Base-by-base conservation (phyloP, 768 basidiomycete species). In the Lyophyllum atratum region DNA sequence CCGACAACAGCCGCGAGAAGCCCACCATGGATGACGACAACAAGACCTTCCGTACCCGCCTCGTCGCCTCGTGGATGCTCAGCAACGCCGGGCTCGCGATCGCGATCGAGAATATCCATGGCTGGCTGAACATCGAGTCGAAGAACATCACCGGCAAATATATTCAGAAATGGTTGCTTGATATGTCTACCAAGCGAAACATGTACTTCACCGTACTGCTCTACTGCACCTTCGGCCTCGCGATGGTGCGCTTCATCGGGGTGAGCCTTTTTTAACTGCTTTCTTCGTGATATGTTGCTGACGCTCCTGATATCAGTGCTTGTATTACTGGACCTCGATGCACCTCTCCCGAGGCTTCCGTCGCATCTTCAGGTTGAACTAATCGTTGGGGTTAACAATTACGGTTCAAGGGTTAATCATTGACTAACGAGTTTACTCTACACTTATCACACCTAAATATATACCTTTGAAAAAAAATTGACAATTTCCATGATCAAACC, bases 41-140 rank as follows among this genome's bases (percentile, higher is more conserved):
- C 76, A 87, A 85, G 76, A 92, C 89, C 11, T 92, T 92, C 85
- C 82, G 90, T 49, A 92, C 90, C 1, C 86, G 90, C 50, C 80
- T 92, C 37, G 89, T 91, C 54, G 82, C 85, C 25, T 77, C 77
- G 53, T 90, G 89, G 89, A 86, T 89, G 80, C 72, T 90, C 48
- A 68, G 66, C 43, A 90, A 89, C 59, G 86, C 83, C 26, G 74
- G 59, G 12, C 72, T 88, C 2, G 81, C 82, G 8, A 70, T 89
- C 31, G 74, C 82, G 26, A 83, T 89, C 50, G 80, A 85, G 73
- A 87, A 82, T 60, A 69, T 87, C 52, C 82, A 85, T 58, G 72
- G 72, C n/a, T 70, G 67, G 67, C 60, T 70, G 24, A 60, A 70
- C 52, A 61, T 70, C 19, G 60, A 60, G 49, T 56, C 60, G 26